A percentile compares a stretch with the other conserved stretches of the same genome.
phyloP scores from a whole-genome alignment of 108 stramenopile genomes.

The Nitzschia sp. region DNA sequence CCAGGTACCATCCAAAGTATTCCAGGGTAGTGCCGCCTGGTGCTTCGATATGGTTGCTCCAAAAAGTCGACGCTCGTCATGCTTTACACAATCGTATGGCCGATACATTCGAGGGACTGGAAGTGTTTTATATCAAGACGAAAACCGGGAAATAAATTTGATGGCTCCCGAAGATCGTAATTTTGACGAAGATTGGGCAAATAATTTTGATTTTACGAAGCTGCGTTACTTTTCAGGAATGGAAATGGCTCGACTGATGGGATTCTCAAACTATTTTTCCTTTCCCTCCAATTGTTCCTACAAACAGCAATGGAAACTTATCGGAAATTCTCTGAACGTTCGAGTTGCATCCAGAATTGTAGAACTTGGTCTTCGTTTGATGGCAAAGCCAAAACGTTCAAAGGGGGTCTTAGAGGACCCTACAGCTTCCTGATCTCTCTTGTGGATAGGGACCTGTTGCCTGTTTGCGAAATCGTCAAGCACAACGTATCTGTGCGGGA shows the following conservation, averaged over 20 bases:
- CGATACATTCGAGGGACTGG: conserved; percentile 83
- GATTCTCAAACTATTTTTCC: conserved; percentile 54
- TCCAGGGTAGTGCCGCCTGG: conserved; percentile 69
- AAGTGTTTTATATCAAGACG: conserved; percentile 69
- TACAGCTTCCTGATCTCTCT: too few relatives aligned
- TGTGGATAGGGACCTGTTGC: too few relatives aligned
- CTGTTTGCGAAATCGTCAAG: too few relatives aligned
- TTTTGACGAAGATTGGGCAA: conserved; percentile 56
- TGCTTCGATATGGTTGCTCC: conserved; percentile 86
- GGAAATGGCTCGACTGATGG: conserved; percentile 81
- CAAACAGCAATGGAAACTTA: conserved; percentile 84
- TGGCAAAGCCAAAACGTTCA: background rate
- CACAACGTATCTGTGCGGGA: too few relatives aligned
- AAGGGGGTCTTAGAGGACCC: too few relatives aligned
- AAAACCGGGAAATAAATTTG: conserved; percentile 23
- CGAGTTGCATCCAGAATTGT: conserved; percentile 62
- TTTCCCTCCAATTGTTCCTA: conserved; percentile 52
- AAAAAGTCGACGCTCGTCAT: conserved; percentile 1
- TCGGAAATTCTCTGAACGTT: conserved; percentile 85
- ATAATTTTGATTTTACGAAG: conserved; percentile 44
- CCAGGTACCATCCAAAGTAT: conserved; percentile 55
- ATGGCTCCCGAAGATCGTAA: conserved; percentile 51
- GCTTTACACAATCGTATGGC: conserved; percentile 89
- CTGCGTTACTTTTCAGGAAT: conserved; percentile 82
- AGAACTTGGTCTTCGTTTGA: conserved; percentile 43